phyloP scores from a whole-genome alignment of 2,329 filamentous ascomycete species.

The Ceratocystis diversiconidia region DNA sequence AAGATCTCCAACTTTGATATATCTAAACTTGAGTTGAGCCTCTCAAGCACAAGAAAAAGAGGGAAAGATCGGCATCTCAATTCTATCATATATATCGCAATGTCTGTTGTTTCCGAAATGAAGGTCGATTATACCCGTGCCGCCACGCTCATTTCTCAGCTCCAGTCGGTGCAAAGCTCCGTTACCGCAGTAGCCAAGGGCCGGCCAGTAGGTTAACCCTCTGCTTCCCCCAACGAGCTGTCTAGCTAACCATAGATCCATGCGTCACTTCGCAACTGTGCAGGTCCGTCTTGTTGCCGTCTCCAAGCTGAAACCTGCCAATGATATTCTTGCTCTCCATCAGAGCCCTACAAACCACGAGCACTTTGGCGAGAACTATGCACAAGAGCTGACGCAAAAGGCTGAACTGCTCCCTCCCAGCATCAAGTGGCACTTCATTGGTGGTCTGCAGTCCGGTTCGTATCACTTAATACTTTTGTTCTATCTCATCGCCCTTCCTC shows the following conservation, averaged over 20 bases:
- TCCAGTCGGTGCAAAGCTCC: slow-evolving; percentile 45
- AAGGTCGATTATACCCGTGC: slow-evolving; percentile 48
- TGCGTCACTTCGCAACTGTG: neutral
- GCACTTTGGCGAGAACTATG: slow-evolving; percentile 96
- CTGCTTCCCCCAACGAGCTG: neutral
- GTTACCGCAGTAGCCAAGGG: slow-evolving; percentile 40
- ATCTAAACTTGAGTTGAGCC: neutral
- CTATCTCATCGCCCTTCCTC: neutral
- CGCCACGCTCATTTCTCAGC: slow-evolving; percentile 45
- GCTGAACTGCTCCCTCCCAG: slow-evolving; percentile 58
- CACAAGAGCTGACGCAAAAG: slow-evolving; percentile 79
- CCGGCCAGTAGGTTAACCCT: slow-evolving; percentile 35
- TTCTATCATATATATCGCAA: neutral
- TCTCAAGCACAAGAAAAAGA: neutral
- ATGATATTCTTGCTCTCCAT: slow-evolving; percentile 78
- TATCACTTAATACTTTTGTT: neutral
- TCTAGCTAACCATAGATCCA: neutral
- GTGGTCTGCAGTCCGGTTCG: slow-evolving; percentile 64
- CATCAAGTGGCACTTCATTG: slow-evolving; percentile 94
- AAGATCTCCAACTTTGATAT: neutral
- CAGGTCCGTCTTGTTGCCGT: slow-evolving; percentile 82
- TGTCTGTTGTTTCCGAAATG: slow-evolving; percentile 33
- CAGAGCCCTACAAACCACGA: slow-evolving; percentile 42
- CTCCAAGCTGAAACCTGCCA: slow-evolving; percentile 87
- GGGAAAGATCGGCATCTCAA: neutral